Base-by-base conservation (phyloP, 805 yeast genomes). In the Lipomyces yamanashiensis region DNA sequence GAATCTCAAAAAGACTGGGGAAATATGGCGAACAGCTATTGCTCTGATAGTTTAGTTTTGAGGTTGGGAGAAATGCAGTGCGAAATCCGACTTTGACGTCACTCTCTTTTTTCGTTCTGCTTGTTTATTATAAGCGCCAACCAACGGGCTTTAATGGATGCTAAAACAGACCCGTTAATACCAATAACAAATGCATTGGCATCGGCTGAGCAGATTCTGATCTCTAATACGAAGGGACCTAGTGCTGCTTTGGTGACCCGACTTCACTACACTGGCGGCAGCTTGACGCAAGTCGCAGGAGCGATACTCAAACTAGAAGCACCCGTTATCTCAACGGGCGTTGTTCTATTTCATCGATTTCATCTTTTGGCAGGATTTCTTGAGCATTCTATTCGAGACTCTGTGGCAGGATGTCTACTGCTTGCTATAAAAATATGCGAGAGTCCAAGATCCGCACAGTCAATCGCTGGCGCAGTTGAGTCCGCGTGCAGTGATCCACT, bases 341-440 rank as follows among this genome's bases (percentile, higher is more conserved):
- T 57, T 17, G 44, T 64, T n/a, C 56, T 64, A 9, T 64, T 58
- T 36, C 71, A 67, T 50, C 23, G 70, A 37, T 68, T 67, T 51
- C 68, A 59, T 51, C 51, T 63, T 2, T 28, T 64, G 34, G 59
- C 48, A 10, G 60, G 68, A 7, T 64, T 59, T 50, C 51, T 66
- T 10, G 63, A 63, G 17, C 61, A 47, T 45, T 10, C 52, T 7
- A 59, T 66, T 17, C 39, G 34, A 12, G 61, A 54, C 15, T 53
- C 65, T 2, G 63, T 52, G 2, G 58, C 61, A 13, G 71, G 59
- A 12, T 36, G 59, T 12, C n/a, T 68, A 8, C 64, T 51, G 45
- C 49, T 68, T 15, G 67, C 70, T 1, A 23, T 55, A 28, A 68
- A 64, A 55, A 33, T 48, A 7, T 45, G 65, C 52, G 71, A 68